Percentiles rank a stretch among this genome's conserved stretches.
These are phyloP conservation scores for Gentiana macrophylla DNA, from an alignment of 257 asterid species.

Conservation along the genomic window DNA sequence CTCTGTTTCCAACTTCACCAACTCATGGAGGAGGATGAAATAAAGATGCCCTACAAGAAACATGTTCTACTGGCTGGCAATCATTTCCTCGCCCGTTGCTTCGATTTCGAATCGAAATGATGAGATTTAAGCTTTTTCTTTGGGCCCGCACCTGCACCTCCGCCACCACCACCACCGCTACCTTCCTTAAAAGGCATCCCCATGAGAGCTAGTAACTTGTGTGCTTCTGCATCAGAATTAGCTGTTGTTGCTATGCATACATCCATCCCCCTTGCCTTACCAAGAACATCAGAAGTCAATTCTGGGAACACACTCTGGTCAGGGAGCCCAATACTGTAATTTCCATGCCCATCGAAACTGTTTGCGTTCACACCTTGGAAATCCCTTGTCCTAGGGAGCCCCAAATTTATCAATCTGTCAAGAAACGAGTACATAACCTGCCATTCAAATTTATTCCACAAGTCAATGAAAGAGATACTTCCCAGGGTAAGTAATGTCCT, in stretches of 20 bases:
- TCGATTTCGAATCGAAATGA: constrained; percentile 80
- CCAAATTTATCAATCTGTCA: constrained; percentile 84
- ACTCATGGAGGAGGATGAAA: no score
- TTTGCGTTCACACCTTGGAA: constrained; percentile 86
- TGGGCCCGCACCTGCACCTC: constrained; percentile 17
- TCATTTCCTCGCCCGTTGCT: constrained; percentile 39
- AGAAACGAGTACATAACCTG: constrained; percentile 90
- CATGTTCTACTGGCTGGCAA: background rate
- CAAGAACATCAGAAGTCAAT: constrained; percentile 54
- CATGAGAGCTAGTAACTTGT: constrained; percentile 71
- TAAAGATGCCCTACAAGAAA: no score
- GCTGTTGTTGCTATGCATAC: constrained; percentile 91
- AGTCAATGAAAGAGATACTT: no score
- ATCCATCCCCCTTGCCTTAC: constrained; percentile 96
- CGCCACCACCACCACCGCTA: constrained; percentile 14
- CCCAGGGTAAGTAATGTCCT: no score
- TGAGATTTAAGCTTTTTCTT: constrained; percentile 93
- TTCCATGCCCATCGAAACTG: constrained; percentile 92
- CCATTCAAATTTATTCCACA: constrained; percentile 1
- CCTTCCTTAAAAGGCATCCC: constrained; percentile 94
- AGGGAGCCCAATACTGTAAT: constrained; percentile 74
- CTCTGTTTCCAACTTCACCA: no score
- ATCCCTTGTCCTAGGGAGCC: constrained; percentile 90
- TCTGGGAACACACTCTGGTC: constrained; percentile 98
- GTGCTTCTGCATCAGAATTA: constrained; percentile 69